phyloP scores from a whole-genome alignment of 2,329 filamentous ascomycete genomes.

The Colletotrichum neosansevieriae region DNA sequence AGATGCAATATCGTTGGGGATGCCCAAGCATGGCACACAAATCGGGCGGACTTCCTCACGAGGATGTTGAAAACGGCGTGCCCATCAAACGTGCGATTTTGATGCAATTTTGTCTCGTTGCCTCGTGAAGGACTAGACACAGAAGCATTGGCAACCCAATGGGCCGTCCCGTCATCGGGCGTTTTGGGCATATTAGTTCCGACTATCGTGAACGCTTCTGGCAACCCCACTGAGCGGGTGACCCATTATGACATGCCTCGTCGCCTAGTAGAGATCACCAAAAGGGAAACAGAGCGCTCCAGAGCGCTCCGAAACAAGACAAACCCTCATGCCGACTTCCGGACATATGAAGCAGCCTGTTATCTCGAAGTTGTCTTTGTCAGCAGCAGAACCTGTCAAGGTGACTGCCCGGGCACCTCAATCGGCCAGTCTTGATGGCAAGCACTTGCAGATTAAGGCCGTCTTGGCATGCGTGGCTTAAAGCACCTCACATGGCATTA shows the following conservation, averaged over 20 bases:
- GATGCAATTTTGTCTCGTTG: slow-evolving; percentile 24
- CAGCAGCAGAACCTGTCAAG: not conserved
- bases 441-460: not conserved
- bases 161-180: slow-evolving; percentile 23
- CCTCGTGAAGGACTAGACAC: not conserved
- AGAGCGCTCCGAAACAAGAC: not conserved
- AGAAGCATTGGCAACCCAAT: slow-evolving; percentile 2
- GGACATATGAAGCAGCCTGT: not conserved
- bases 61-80: slow-evolving; percentile 9
- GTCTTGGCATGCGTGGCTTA: slow-evolving; percentile 28
- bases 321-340: not conserved
- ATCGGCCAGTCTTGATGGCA: slow-evolving; percentile 1
- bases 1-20: slow-evolving; percentile 10
- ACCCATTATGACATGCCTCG: slow-evolving; percentile 6
- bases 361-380: slow-evolving; percentile 4
- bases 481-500: slow-evolving; percentile 1
- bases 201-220: slow-evolving; percentile 8
- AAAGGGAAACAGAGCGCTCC: not conserved
- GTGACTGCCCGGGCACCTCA: not conserved
- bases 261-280: not conserved
- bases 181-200: not conserved
- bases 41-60: not conserved
- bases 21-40: not conserved
- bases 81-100: slow-evolving; percentile 8
- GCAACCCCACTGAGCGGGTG: slow-evolving; percentile 10